Evolutionary conservation across 768 basidiomycete species (phyloP).

Genomic region (Suillus paluster): DNA sequence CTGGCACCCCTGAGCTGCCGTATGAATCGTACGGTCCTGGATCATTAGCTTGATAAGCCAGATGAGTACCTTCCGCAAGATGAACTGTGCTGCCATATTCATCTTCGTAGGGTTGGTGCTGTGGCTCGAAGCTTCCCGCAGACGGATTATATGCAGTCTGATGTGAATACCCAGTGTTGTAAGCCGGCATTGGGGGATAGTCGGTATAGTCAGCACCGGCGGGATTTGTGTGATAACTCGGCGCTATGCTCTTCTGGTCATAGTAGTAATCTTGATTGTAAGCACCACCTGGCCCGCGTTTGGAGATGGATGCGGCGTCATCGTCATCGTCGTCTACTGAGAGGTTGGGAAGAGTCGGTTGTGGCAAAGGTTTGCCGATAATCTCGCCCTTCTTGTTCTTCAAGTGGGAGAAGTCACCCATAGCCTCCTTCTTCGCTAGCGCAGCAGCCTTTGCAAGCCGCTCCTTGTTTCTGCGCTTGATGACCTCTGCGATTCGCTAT

Average conservation of each 20-base stretch:
- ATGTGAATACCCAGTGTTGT: slow-evolving; percentile 65
- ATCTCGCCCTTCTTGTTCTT: slow-evolving; percentile 92
- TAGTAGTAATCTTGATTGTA: slow-evolving; percentile 62
- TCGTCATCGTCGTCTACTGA: slow-evolving; percentile 78
- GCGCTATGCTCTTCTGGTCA: slow-evolving; percentile 49
- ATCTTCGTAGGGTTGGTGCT: slow-evolving; percentile 60
- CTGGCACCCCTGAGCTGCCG: slow-evolving; percentile 19
- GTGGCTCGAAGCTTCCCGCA: slow-evolving; percentile 51
- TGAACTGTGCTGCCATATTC: slow-evolving; percentile 70
- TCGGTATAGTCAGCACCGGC: slow-evolving; percentile 49
- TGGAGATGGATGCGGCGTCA: slow-evolving; percentile 58
- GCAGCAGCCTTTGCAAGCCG: slow-evolving; percentile 80
- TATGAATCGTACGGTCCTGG: slow-evolving; percentile 23
- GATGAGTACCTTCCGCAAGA: slow-evolving; percentile 61
- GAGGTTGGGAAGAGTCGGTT: slow-evolving; percentile 93
- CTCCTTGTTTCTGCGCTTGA: slow-evolving; percentile 89
- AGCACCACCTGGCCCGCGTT: slow-evolving; percentile 60
- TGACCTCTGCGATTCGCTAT: slow-evolving; percentile 90
- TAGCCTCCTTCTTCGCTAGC: slow-evolving; percentile 88
- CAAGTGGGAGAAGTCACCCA: slow-evolving; percentile 87
- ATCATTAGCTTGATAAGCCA: slow-evolving; percentile 45
- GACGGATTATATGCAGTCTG: slow-evolving; percentile 65
- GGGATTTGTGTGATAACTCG: slow-evolving; percentile 39
- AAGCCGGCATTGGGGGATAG: slow-evolving; percentile 78
- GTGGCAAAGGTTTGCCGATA: slow-evolving; percentile 79